These are phyloP conservation scores for Carex pumila DNA, from an alignment of 176 grass and related monocot genomes.

Conservation along the genomic window DNA sequence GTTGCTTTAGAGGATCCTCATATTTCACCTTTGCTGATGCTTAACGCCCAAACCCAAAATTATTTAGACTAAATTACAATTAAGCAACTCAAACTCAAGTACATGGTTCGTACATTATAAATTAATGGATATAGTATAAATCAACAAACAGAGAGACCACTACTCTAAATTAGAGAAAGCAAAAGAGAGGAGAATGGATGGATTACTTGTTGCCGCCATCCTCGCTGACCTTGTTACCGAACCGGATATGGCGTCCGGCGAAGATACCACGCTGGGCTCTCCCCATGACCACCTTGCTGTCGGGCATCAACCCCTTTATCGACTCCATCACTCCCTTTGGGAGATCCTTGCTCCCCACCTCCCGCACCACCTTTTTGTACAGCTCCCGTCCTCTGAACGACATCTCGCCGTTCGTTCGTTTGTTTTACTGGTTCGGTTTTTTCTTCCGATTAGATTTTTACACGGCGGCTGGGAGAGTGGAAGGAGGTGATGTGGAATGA, in stretches of 20 bases:
- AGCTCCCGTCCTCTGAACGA: conserved; percentile 69
- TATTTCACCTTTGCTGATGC: not conserved
- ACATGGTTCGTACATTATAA: not conserved
- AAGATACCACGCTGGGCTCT: conserved; percentile 91
- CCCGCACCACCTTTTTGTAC: conserved; percentile 75
- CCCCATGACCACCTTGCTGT: conserved; percentile 74
- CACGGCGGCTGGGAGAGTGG: not conserved
- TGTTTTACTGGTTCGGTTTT: not conserved
- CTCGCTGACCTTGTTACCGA: conserved; percentile 90
- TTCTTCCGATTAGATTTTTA: not conserved
- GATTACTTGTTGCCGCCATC: conserved; percentile 96
- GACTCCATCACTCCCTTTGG: conserved; percentile 58
- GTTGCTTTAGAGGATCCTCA: no score
- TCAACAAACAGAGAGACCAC: not conserved
- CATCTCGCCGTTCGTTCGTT: conserved; percentile 25
- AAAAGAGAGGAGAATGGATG: not conserved
- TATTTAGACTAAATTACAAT: not conserved
- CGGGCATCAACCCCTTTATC: conserved; percentile 57
- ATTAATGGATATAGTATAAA: not conserved
- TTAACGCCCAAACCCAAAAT: not conserved
- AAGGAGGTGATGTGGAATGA: not conserved
- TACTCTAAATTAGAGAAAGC: not conserved
- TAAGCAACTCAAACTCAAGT: not conserved
- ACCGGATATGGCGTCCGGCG: conserved; percentile 82
- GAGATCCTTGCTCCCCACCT: conserved; percentile 46